phyloP scores from a whole-genome alignment of 495 filamentous ascomycete genomes.

The Penicillium diatomitis region DNA sequence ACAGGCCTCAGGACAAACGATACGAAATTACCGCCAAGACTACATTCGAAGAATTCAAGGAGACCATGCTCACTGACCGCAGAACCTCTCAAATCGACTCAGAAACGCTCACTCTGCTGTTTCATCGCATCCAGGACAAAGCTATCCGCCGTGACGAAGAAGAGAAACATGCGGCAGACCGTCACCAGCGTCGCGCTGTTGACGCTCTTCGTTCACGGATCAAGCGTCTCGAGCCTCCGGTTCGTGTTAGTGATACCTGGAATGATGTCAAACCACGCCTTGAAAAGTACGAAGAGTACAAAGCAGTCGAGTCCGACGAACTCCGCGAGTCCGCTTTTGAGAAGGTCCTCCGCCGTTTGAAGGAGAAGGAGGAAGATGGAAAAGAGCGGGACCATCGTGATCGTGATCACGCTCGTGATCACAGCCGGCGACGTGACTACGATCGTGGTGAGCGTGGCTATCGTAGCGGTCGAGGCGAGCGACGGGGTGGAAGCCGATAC shows the following conservation, averaged over 20 bases:
- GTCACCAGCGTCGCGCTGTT: constrained; percentile 73
- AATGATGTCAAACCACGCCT: constrained; percentile 73
- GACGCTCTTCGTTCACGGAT: constrained; percentile 81
- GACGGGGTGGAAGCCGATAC: constrained; percentile 48
- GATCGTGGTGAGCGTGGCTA: constrained; percentile 43
- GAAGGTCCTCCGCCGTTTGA: constrained; percentile 80
- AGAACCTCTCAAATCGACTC: constrained; percentile 75
- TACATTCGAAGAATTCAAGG: constrained; percentile 75
- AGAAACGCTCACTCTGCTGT: constrained; percentile 67
- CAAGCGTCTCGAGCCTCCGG: constrained; percentile 84
- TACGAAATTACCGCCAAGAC: constrained; percentile 84
- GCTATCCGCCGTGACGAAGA: constrained; percentile 68
- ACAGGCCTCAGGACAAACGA: constrained; percentile 61
- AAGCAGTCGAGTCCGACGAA: constrained; percentile 72
- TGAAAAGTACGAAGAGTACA: constrained; percentile 73
- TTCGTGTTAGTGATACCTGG: constrained; percentile 70
- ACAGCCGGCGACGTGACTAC: constrained; percentile 43
- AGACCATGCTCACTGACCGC: constrained; percentile 68
- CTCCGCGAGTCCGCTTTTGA: constrained; percentile 79
- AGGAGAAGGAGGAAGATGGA: constrained; percentile 88
- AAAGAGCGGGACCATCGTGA: constrained; percentile 57
- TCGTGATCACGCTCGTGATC: constrained; percentile 55
- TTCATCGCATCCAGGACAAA: constrained; percentile 78
- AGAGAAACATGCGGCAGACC: constrained; percentile 73
- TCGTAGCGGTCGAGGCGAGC: constrained; percentile 43